phyloP scores from a whole-genome alignment of 2,329 filamentous ascomycete genomes.

The Arthrobotrys entomopaga region DNA sequence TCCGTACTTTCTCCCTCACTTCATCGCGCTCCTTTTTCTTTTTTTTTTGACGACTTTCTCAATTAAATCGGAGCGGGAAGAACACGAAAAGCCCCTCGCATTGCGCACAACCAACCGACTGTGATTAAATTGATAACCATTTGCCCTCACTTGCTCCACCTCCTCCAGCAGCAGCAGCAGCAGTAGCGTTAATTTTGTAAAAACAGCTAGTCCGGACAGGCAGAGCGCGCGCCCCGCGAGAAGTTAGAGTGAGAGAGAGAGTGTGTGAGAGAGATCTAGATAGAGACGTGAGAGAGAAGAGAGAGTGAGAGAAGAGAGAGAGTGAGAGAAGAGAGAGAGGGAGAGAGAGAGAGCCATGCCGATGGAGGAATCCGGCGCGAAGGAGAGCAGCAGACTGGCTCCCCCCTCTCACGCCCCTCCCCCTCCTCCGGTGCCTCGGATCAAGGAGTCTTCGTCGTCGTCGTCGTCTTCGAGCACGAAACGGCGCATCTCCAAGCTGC shows the following conservation, averaged over 20 bases:
- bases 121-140: too few species aligned
- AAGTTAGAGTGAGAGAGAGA: too few species aligned
- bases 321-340: too few species aligned
- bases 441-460: conserved; percentile 11
- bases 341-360: conserved; percentile 33
- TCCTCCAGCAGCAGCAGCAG: conserved; percentile 11
- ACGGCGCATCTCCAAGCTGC: conserved; percentile 43
- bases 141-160: background rate
- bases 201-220: too few species aligned
- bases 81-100: conserved; percentile 12
- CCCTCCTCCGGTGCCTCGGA: conserved; percentile 36
- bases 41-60: too few species aligned
- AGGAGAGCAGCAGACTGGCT: conserved; percentile 32
- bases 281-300: too few species aligned
- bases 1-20: too few species aligned
- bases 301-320: too few species aligned
- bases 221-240: too few species aligned
- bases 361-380: conserved; percentile 54
- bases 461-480: conserved; percentile 18
- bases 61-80: too few species aligned
- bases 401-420: conserved; percentile 22
- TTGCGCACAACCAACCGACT: conserved; percentile 6
- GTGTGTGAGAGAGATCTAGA: too few species aligned
- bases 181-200: background rate
- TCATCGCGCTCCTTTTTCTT: too few species aligned